Conservation (phyloP, 176 grass and related monocot genomes). For the Hordeum marinum region DNA sequence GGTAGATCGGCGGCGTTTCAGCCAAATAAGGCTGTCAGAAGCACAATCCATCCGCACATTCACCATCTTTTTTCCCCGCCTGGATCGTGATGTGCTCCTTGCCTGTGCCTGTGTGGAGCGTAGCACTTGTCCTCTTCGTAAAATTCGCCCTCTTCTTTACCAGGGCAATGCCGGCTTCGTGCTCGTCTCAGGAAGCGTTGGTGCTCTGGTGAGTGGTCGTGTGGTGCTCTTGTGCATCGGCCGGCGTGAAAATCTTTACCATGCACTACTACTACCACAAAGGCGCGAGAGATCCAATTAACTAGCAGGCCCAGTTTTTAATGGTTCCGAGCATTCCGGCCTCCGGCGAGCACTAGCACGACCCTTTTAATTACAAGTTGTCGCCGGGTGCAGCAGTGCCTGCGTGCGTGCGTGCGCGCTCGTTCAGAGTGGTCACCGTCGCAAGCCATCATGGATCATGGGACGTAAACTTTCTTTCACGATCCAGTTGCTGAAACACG, state of each 20-base stretch:
- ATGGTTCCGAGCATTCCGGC: slow-evolving; percentile 26
- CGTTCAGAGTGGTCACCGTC: slow-evolving; percentile 11
- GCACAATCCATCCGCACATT: background rate
- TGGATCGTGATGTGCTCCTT: background rate
- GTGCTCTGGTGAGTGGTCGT: slow-evolving; percentile 11
- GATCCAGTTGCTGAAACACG: background rate
- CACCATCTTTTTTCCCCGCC: background rate
- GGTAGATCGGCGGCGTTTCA: too few relatives aligned
- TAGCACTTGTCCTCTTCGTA: background rate
- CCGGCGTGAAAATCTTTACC: slow-evolving; percentile 34
- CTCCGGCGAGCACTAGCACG: slow-evolving; percentile 5
- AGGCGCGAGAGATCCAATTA: slow-evolving; percentile 20
- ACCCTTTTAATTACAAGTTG: slow-evolving; percentile 8
- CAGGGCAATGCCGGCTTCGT: background rate
- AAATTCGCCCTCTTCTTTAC: background rate
- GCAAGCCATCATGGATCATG: slow-evolving; percentile 20
- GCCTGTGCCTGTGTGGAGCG: background rate
- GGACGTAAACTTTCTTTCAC: slow-evolving; percentile 19
- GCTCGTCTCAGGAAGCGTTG: background rate
- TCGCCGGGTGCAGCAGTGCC: background rate
- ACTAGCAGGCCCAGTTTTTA: slow-evolving; percentile 23
- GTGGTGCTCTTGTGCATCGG: slow-evolving; percentile 28
- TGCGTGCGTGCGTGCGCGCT: background rate
- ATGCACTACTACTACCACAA: background rate
- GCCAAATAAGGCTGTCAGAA: background rate